Conservation (phyloP, 352 stramenopile genomes). For the Phytophthora foliorum region DNA sequence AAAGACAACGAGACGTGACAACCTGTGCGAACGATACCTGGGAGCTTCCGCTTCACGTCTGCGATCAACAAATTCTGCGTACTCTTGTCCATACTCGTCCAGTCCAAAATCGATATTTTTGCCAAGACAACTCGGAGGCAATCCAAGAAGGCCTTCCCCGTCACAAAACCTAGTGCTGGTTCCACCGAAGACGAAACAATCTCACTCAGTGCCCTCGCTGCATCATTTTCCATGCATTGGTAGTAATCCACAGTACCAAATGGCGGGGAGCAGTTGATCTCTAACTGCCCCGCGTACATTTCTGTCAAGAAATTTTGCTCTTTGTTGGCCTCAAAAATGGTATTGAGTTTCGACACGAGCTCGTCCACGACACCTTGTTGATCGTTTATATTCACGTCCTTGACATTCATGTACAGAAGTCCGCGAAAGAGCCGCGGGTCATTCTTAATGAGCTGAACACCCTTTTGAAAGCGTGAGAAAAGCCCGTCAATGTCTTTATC, state of each 20-base stretch:
- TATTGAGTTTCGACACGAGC: conserved; percentile 57
- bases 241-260: conserved; percentile 74
- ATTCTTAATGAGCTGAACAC: conserved; percentile 64
- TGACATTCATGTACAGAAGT: conserved; percentile 67
- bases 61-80: conserved; percentile 45
- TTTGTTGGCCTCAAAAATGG: conserved; percentile 50
- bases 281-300: conserved; percentile 67
- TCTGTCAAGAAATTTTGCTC: conserved; percentile 72
- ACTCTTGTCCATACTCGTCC: conserved; percentile 73
- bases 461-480: conserved; percentile 73
- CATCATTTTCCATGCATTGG: conserved; percentile 31
- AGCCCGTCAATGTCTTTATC: conserved; percentile 81
- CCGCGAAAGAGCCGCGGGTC: conserved; percentile 65
- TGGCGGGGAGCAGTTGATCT: conserved; percentile 76
- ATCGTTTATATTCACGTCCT: conserved; percentile 80
- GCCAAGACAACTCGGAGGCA: conserved; percentile 68
- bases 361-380: conserved; percentile 53
- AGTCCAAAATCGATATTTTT: conserved; percentile 83
- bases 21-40: conserved; percentile 47
- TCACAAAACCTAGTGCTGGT: conserved; percentile 40
- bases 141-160: conserved; percentile 64
- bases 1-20: conserved; percentile 14
- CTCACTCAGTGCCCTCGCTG: conserved; percentile 9
- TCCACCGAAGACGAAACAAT: conserved; percentile 9
- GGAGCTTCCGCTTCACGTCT: conserved; percentile 41